Conservation (phyloP, 2,329 filamentous ascomycete genomes). For the Alternaria burnsii region DNA sequence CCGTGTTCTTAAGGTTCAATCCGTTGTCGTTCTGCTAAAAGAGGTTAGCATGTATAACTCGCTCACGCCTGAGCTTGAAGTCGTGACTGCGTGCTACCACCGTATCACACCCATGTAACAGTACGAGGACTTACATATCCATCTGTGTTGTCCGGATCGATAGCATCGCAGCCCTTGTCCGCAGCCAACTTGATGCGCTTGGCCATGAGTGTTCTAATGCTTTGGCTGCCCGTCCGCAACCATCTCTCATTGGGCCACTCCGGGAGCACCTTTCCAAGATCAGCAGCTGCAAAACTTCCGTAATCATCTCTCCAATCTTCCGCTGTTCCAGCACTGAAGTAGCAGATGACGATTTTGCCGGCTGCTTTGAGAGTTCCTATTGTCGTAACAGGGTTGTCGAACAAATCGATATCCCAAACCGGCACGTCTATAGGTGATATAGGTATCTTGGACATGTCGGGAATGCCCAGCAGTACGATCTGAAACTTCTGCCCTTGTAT, state of each 20-base stretch:
- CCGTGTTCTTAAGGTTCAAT: slow-evolving; percentile 30
- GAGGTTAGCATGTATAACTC: slow-evolving; percentile 14
- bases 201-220: slow-evolving; percentile 40
- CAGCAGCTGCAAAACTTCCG: slow-evolving; percentile 31
- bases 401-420: slow-evolving; percentile 45
- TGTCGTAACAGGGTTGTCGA: slow-evolving; percentile 36
- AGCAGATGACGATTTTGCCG: slow-evolving; percentile 44
- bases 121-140: slow-evolving; percentile 27
- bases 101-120: neutral
- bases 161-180: slow-evolving; percentile 44
- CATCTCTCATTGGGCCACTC: slow-evolving; percentile 45
- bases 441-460: slow-evolving; percentile 38
- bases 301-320: slow-evolving; percentile 44
- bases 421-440: slow-evolving; percentile 37
- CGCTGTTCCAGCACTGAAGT: slow-evolving; percentile 43
- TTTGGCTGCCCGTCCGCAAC: slow-evolving; percentile 34
- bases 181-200: slow-evolving; percentile 41
- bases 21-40: slow-evolving; percentile 44
- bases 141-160: slow-evolving; percentile 46
- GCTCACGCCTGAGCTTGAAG: neutral
- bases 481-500: slow-evolving; percentile 39
- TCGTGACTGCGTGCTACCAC: neutral
- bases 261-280: slow-evolving; percentile 39
- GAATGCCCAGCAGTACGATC: slow-evolving; percentile 36
- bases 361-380: slow-evolving; percentile 31